Conservation (phyloP, 2,329 filamentous ascomycete genomes). For the Diaporthe velutina region DNA sequence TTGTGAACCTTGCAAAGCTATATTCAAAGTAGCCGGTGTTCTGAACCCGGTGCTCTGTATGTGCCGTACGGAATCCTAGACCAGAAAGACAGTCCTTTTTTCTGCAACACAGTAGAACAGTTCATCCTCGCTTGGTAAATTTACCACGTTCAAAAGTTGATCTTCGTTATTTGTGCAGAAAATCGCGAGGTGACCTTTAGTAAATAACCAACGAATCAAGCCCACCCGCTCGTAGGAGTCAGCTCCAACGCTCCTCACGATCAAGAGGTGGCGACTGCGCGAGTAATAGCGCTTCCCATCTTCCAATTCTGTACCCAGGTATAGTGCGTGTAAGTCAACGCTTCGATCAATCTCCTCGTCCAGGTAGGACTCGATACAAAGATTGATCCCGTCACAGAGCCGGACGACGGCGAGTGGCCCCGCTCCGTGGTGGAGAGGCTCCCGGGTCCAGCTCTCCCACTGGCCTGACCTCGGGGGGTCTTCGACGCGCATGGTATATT, state of each 20-base stretch:
- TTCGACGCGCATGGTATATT: background rate
- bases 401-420: background rate
- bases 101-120: background rate
- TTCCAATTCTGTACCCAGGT: background rate
- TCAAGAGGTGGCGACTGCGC: background rate
- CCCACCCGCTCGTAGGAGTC: background rate
- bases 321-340: background rate
- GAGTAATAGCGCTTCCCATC: background rate
- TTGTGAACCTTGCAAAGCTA: too few species aligned
- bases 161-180: background rate
- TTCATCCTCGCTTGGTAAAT: background rate
- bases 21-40: too few species aligned
- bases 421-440: background rate
- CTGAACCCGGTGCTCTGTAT: too few species aligned
- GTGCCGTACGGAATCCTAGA: background rate
- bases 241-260: background rate
- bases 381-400: background rate
- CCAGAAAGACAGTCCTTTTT: background rate
- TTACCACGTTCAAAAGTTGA: background rate
- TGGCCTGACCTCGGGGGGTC: background rate
- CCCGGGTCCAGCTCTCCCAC: background rate
- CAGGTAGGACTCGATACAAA: background rate
- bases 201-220: background rate
- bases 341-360: background rate
- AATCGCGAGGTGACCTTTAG: background rate